phyloP scores from a whole-genome alignment of 2,329 filamentous ascomycete genomes.

The Fusarium tricinctum region DNA sequence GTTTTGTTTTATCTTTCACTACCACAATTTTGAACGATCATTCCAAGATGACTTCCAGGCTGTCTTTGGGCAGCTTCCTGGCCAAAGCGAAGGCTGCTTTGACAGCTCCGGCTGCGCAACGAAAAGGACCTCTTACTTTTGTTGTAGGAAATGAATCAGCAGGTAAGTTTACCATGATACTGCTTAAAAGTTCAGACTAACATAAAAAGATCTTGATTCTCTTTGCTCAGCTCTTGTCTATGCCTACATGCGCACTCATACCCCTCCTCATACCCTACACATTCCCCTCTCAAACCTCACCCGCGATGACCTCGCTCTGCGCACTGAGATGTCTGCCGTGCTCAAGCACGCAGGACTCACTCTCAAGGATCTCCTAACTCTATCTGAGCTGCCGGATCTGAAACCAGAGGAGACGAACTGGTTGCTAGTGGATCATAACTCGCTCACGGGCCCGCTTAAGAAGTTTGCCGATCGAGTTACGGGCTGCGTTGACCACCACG shows the following conservation, averaged over 20 bases:
- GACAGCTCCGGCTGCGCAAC: conserved; percentile 59
- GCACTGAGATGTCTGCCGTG: conserved; percentile 78
- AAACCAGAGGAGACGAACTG: conserved; percentile 71
- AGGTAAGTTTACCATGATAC: conserved; percentile 57
- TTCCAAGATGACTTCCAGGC: conserved; percentile 50
- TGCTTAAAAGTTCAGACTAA: neutral
- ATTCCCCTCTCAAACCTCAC: conserved; percentile 81
- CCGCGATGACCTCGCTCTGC: conserved; percentile 75
- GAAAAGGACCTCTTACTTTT: conserved; percentile 67
- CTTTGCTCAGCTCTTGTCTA: conserved; percentile 80
- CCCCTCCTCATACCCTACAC: conserved; percentile 68
- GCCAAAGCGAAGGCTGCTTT: conserved; percentile 64
- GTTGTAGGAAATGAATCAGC: conserved; percentile 78
- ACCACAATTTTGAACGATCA: too few relatives aligned
- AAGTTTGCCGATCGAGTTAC: conserved; percentile 67
- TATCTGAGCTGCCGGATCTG: conserved; percentile 65
- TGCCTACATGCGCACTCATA: conserved; percentile 78
- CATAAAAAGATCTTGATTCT: conserved; percentile 78
- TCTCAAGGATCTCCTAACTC: conserved; percentile 73
- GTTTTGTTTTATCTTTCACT: neutral
- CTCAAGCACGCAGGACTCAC: conserved; percentile 72
- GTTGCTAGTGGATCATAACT: conserved; percentile 86
- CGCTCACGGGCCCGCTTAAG: conserved; percentile 71
- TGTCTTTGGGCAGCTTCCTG: conserved; percentile 66
- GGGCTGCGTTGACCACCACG: conserved; percentile 84